Percentiles rank a stretch among this genome's conserved stretches.
These are phyloP conservation scores for Blastobotrys apis DNA, from an alignment of 1,139 yeast genomes.

Conservation along the genomic window DNA sequence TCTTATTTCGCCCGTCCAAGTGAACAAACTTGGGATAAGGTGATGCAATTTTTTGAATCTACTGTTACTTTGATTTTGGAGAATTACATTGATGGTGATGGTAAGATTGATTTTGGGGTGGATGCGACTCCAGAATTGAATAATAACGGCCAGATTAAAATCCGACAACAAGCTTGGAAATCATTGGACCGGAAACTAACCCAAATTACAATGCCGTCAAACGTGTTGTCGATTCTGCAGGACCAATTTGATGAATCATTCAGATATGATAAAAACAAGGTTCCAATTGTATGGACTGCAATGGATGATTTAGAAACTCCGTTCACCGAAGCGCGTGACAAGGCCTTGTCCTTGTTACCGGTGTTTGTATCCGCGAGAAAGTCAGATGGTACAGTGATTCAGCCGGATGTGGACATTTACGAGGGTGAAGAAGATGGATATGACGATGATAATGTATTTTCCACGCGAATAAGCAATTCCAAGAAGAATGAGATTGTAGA, in stretches of 20 bases:
- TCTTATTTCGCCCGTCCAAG: conserved; percentile 39
- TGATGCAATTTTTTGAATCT: conserved; percentile 46
- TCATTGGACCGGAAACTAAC: conserved; percentile 55
- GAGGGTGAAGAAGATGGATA: conserved; percentile 32
- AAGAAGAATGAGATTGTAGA: conserved; percentile 56
- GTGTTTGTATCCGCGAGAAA: conserved; percentile 55
- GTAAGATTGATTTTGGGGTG: conserved; percentile 54
- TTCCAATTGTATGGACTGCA: conserved; percentile 79
- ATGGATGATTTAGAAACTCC: conserved; percentile 66
- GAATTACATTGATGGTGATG: conserved; percentile 26
- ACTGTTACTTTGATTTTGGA: conserved; percentile 37
- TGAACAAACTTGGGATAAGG: conserved; percentile 56
- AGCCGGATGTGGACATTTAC: conserved; percentile 51
- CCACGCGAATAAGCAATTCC: conserved; percentile 48
- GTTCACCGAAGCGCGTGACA: conserved; percentile 55
- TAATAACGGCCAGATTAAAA: conserved; percentile 38
- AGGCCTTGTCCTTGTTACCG: conserved; percentile 57
- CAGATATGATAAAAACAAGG: conserved; percentile 75
- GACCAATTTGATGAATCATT: conserved; percentile 74
- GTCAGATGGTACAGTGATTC: conserved; percentile 49
- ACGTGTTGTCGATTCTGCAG: conserved; percentile 34
- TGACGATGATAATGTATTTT: conserved; percentile 39
- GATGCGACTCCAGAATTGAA: conserved; percentile 52
- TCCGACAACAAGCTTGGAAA: conserved; percentile 61
- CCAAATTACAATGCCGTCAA: conserved; percentile 42